Evolutionary conservation across 768 basidiomycete species (phyloP), one percentile per base, ranked within the genome.

Genomic region (Amanita molliuscula): DNA sequence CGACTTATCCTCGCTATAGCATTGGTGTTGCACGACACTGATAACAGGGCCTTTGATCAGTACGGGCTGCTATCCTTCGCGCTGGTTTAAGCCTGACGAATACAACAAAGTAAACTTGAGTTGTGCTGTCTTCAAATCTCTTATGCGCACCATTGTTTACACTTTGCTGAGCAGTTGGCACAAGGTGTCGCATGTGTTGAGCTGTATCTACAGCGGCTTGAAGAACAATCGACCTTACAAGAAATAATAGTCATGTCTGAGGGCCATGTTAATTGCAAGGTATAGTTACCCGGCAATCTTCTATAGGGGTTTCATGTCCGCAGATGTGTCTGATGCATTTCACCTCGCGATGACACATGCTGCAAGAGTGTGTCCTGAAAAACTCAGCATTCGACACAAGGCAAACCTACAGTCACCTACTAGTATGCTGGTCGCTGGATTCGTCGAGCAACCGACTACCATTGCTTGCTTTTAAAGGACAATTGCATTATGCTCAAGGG

Each of bases 331-430:
- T 56, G 35, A 63, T 63, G 55, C 65, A 68, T 25, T 67, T 59
- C 47, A 65, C 57, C 53, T 71, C 61, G 60, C 72, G 67, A 63
- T 66, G 61, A 55, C 75, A 77, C 75, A 77, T 76, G 13, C 13
- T 36, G 21, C 21, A 5, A 4, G 11, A 9, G n/a, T 47, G 4
- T 44, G 31, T 23, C 36, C 18, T 34, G n/a, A 16, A 28, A 47
- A 6, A 15, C 11, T 47, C 23, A 47, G 21, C 38, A 16, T 9
- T 38, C 11, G 15, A 28, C 16, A 21, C 15, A 29, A 16, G 5
- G 10, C 1, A 29, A 11, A 20, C 23, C 7, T 8, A 13, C 7
- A 6, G 44, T 5, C 13, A 37, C 44, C 18, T 29, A 45, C 44
- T n/a, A 31, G 31, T 25, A 10, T 18, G 26, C 15, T 46, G 44